Evolutionary conservation across 345 rosid genomes (phyloP).

Genomic region (Mallotus nudiflorus): DNA sequence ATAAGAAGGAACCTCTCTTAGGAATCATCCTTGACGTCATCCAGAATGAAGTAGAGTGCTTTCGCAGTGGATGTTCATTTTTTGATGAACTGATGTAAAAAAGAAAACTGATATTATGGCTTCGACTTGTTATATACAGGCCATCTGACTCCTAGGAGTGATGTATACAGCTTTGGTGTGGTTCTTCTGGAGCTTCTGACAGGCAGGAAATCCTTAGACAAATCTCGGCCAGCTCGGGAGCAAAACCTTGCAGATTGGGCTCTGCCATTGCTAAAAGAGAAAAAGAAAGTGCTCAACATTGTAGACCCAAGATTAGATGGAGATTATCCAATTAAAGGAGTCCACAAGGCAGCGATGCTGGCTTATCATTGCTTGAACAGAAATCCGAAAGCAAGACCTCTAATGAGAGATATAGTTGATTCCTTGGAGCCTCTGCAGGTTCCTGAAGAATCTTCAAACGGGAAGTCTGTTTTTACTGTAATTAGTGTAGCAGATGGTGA

Average conservation of each 20-base stretch:
- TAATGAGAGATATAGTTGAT: constrained; percentile 96
- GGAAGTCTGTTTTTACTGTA: constrained; percentile 44
- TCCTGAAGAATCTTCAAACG: constrained; percentile 37
- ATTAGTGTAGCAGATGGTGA: constrained; percentile 46
- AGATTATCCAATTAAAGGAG: constrained; percentile 71
- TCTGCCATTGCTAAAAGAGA: constrained; percentile 80
- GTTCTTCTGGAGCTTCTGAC: constrained; percentile 44
- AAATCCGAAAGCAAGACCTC: constrained; percentile 92
- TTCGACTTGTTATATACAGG: neutral
- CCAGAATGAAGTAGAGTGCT: too few species aligned
- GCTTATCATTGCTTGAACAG: constrained; percentile 91
- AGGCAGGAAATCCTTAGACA: constrained; percentile 85
- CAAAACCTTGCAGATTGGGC: constrained; percentile 95
- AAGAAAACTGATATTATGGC: neutral
- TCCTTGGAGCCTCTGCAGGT: constrained; percentile 90
- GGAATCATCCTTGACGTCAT: too few species aligned
- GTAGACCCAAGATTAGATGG: constrained; percentile 75
- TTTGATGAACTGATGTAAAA: neutral
- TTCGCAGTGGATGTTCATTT: too few species aligned
- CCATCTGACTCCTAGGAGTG: constrained; percentile 34
- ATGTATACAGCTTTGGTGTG: constrained; percentile 40
- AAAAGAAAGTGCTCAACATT: constrained; percentile 73
- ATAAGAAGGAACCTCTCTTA: too few species aligned
- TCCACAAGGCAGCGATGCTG: constrained; percentile 93
- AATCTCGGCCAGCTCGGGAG: constrained; percentile 78